Evolutionary conservation across 1,139 yeast species (phyloP).

Genomic region (Magnusiomyces paraingens): DNA sequence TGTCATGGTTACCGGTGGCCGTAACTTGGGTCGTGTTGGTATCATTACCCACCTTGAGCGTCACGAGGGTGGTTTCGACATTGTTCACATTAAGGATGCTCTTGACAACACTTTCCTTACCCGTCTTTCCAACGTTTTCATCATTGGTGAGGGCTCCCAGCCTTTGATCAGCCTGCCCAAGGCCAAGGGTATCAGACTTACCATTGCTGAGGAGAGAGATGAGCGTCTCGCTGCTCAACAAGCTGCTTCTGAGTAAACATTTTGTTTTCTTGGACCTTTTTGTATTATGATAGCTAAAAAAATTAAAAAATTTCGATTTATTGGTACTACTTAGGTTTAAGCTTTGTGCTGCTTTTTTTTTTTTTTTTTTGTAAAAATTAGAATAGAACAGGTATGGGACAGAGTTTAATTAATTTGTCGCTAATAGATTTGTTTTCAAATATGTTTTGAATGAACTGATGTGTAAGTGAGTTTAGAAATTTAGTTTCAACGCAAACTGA

Average conservation of each 20-base stretch:
- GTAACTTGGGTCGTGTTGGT: conserved; percentile 99
- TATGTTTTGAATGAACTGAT: too few relatives aligned
- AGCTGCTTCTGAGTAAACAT: conserved; percentile 4
- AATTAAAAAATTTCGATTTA: not conserved
- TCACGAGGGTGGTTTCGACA: conserved; percentile 99
- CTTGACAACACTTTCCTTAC: conserved; percentile 98
- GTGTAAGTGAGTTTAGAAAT: too few relatives aligned
- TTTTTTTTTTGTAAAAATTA: not conserved
- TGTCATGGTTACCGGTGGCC: conserved; percentile 98
- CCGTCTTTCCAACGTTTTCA: conserved; percentile 94
- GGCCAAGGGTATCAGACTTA: conserved; percentile 99
- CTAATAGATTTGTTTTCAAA: too few relatives aligned
- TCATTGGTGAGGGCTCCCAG: conserved; percentile 97
- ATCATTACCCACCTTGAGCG: conserved; percentile 96
- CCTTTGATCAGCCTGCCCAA: conserved; percentile 97
- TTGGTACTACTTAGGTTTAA: not conserved
- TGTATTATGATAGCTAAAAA: conserved; percentile 4
- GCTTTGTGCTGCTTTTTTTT: not conserved
- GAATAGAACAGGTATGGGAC: too few relatives aligned
- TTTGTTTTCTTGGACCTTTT: not conserved
- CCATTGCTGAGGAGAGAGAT: conserved; percentile 99
- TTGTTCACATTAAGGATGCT: conserved; percentile 96
- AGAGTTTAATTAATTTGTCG: too few relatives aligned
- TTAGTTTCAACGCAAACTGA: too few relatives aligned
- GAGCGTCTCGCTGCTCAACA: conserved; percentile 45